Conservation (phyloP, 768 basidiomycete genomes). For the Suillus decipiens region DNA sequence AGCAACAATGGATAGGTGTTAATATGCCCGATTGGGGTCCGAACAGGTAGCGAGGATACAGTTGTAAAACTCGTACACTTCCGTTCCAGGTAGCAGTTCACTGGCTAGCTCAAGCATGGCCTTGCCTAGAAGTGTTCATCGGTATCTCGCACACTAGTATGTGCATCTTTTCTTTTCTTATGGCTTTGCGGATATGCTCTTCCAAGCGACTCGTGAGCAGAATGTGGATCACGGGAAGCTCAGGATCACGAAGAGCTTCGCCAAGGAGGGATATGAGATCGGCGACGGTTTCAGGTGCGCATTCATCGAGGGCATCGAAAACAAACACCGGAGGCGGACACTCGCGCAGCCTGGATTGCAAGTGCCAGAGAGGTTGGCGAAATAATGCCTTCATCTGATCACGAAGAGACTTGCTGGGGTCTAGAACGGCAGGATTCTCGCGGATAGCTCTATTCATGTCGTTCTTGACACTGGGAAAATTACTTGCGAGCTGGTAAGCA, state of each 20-base stretch:
- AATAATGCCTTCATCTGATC: neutral
- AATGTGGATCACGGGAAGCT: neutral
- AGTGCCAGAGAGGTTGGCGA: neutral
- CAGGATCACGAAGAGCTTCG: neutral
- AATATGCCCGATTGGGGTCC: neutral
- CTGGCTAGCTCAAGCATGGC: neutral
- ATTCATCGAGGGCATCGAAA: slow-evolving; percentile 1
- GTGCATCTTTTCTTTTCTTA: neutral
- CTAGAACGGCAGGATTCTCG: neutral
- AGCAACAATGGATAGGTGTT: neutral
- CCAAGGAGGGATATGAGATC: neutral
- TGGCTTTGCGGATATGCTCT: neutral
- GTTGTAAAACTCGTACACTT: neutral
- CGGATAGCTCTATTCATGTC: neutral
- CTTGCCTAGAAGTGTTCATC: neutral
- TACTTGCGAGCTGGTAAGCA: neutral
- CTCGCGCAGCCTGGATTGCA: neutral
- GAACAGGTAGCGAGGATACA: neutral
- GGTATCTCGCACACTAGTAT: neutral
- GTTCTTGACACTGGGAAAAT: neutral
- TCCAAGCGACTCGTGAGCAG: neutral
- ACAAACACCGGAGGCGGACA: neutral
- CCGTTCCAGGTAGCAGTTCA: neutral
- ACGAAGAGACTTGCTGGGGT: neutral
- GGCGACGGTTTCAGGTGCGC: neutral